A percentile compares a stretch with the other conserved stretches of the same genome.
phyloP scores from a whole-genome alignment of 176 grass and related monocot species.

The Carex scoparia region DNA sequence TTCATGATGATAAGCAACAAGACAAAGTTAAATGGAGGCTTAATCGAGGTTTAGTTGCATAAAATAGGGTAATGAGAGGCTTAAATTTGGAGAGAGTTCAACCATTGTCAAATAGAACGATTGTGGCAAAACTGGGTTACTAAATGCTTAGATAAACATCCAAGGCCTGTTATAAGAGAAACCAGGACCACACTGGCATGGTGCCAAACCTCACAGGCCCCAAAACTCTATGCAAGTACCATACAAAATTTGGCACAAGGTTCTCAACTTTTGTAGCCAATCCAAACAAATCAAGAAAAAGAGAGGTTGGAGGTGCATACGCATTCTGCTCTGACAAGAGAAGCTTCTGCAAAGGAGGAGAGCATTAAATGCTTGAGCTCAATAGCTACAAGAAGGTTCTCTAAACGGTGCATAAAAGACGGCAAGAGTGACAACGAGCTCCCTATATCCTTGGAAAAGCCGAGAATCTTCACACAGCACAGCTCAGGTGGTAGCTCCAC shows the following conservation, averaged over 20 bases:
- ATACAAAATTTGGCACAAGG: neutral
- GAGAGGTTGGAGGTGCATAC: constrained; percentile 39
- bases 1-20: neutral
- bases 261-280: constrained; percentile 1
- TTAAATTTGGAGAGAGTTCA: neutral
- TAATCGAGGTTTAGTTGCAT: constrained; percentile 4
- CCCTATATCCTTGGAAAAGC: constrained; percentile 95
- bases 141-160: neutral
- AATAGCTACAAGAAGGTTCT: constrained; percentile 90
- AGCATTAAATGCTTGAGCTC: constrained; percentile 82
- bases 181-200: neutral
- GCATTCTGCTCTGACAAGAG: constrained; percentile 55
- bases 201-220: neutral
- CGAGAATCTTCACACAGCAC: constrained; percentile 82
- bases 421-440: constrained; percentile 91
- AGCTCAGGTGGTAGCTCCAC: constrained; percentile 87
- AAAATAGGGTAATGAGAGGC: neutral
- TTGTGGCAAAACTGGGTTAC: neutral
- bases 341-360: constrained; percentile 77
- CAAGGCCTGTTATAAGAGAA: neutral
- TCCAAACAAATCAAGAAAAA: neutral
- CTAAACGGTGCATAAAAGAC: constrained; percentile 84
- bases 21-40: neutral
- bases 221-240: neutral
- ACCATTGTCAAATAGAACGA: neutral